A percentile compares a stretch with the other conserved stretches of the same genome.
phyloP scores from a whole-genome alignment of 2,329 filamentous ascomycete species.

The Cytospora chrysosperma region DNA sequence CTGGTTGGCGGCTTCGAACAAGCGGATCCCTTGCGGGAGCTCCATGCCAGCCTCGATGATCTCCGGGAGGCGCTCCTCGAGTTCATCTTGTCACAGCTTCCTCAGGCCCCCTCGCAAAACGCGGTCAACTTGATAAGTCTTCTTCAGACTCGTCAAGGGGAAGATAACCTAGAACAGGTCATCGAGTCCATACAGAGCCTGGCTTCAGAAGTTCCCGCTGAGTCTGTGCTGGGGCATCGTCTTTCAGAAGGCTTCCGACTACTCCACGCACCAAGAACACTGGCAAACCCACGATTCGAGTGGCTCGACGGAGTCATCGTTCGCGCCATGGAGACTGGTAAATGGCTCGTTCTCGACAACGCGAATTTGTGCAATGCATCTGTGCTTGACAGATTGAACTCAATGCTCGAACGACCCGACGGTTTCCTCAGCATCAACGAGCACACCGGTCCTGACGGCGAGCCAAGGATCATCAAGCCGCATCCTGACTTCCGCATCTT shows the following conservation, averaged over 20 bases:
- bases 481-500: constrained; percentile 90
- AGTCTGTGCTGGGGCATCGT: constrained; percentile 46
- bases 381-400: constrained; percentile 91
- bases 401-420: constrained; percentile 79
- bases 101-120: constrained; percentile 28
- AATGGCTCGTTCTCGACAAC: constrained; percentile 95
- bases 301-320: constrained; percentile 95
- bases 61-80: constrained; percentile 43
- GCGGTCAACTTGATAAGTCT: constrained; percentile 49
- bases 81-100: constrained; percentile 49
- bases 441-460: constrained; percentile 78
- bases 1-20: constrained; percentile 97
- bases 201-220: constrained; percentile 40
- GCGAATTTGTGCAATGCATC: constrained; percentile 95
- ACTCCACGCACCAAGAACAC: constrained; percentile 51
- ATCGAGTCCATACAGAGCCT: constrained; percentile 41
- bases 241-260: constrained; percentile 50
- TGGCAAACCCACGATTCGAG: constrained; percentile 81
- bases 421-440: constrained; percentile 90
- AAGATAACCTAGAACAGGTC: constrained; percentile 41
- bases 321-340: constrained; percentile 77
- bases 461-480: constrained; percentile 75
- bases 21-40: constrained; percentile 74
- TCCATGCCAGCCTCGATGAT: constrained; percentile 57
- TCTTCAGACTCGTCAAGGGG: constrained; percentile 44